These are phyloP conservation scores for Aspergillus pseudonomiae DNA, from an alignment of 2,329 filamentous ascomycete genomes.

Conservation along the genomic window DNA sequence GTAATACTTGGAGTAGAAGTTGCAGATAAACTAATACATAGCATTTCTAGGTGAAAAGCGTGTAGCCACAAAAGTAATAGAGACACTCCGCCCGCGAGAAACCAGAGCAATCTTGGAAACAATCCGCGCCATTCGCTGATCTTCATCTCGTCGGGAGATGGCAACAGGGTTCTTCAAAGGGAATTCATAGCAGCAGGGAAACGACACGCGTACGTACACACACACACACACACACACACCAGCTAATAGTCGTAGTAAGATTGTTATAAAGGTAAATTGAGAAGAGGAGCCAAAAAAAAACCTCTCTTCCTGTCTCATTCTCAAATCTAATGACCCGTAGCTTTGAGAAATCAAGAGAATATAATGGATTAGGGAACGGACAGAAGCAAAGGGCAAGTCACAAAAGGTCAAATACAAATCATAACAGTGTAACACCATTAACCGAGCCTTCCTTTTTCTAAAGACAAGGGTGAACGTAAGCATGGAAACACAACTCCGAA, in stretches of 20 bases:
- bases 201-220: not conserved
- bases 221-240: not conserved
- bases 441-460: conserved; percentile 9
- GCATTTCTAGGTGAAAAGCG: not conserved
- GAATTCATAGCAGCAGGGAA: not conserved
- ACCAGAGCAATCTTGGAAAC: conserved; percentile 24
- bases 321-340: conserved; percentile 9
- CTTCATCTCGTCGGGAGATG: conserved; percentile 5
- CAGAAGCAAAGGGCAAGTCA: conserved; percentile 18
- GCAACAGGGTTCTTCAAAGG: not conserved
- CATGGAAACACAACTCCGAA: conserved; percentile 9
- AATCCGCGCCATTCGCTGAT: conserved; percentile 30
- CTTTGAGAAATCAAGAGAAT: not conserved
- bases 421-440: conserved; percentile 11
- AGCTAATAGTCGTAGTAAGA: not conserved
- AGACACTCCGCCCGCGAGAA: conserved; percentile 5
- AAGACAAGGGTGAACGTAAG: conserved; percentile 15
- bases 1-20: not conserved
- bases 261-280: not conserved
- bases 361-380: conserved; percentile 15
- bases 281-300: not conserved
- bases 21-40: not conserved
- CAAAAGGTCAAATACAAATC: conserved; percentile 19
- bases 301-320: not conserved
- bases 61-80: not conserved